Conservation (phyloP, 2,329 filamentous ascomycete genomes). For the Curvularia spicifera region DNA sequence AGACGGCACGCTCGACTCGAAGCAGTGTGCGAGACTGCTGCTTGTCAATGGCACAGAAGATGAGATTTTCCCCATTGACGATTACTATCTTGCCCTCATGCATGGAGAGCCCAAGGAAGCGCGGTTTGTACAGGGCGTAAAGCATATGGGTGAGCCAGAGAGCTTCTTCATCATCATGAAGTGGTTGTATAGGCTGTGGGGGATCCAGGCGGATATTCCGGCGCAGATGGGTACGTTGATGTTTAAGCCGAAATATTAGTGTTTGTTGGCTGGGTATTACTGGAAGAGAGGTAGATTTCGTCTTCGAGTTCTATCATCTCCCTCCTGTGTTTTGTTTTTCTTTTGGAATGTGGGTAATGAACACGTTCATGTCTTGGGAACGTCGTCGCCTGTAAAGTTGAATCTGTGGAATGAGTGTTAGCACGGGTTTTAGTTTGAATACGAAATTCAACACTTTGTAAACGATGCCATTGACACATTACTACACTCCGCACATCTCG, state of each 20-base stretch:
- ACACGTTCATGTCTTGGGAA: too few species aligned
- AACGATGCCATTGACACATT: too few species aligned
- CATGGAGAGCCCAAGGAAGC: conserved; percentile 60
- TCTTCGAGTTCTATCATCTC: too few species aligned
- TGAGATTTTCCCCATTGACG: conserved; percentile 68
- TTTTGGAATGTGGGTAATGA: too few species aligned
- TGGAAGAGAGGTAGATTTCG: too few species aligned
- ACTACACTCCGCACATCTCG: too few species aligned
- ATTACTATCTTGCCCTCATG: conserved; percentile 62
- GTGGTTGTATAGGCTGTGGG: conserved; percentile 59
- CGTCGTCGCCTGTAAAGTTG: too few species aligned
- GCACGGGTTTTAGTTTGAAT: too few species aligned
- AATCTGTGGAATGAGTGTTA: too few species aligned
- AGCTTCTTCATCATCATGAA: conserved; percentile 57
- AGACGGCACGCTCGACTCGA: conserved; percentile 61
- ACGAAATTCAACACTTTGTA: too few species aligned
- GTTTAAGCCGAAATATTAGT: conserved; percentile 55
- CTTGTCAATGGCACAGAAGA: conserved; percentile 65
- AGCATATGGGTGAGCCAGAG: conserved; percentile 61
- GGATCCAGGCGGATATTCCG: conserved; percentile 50
- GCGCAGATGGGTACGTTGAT: conserved; percentile 57
- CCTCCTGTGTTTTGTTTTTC: too few species aligned
- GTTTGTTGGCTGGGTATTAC: too few species aligned
- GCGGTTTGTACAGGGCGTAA: conserved; percentile 52
- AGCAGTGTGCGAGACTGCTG: conserved; percentile 57